A percentile compares a stretch with the other conserved stretches of the same genome.
Conservation (phyloP, 2,329 filamentous ascomycete genomes). For the Xylaria hypoxylon region DNA sequence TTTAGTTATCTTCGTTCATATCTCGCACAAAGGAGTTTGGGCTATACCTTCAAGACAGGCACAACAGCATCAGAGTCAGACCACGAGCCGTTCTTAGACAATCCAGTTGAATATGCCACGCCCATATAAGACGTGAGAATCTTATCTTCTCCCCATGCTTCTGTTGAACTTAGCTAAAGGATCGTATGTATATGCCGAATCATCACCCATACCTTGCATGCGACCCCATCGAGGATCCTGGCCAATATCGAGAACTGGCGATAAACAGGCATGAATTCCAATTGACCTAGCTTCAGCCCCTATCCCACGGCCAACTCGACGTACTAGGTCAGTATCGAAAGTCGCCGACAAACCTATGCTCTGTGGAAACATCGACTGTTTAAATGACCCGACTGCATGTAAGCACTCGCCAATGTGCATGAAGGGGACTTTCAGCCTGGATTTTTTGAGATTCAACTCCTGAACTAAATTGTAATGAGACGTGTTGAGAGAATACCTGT, state of each 20-base stretch:
- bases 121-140: slow-evolving; percentile 59
- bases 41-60: slow-evolving; percentile 56
- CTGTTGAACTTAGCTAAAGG: slow-evolving; percentile 40
- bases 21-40: not conserved
- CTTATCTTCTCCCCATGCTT: slow-evolving; percentile 61
- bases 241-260: slow-evolving; percentile 58
- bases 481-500: slow-evolving; percentile 56
- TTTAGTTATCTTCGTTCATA: not conserved
- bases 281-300: slow-evolving; percentile 58
- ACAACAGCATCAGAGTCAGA: slow-evolving; percentile 56
- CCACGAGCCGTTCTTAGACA: slow-evolving; percentile 59
- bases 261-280: slow-evolving; percentile 58
- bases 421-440: slow-evolving; percentile 55
- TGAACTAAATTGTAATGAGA: slow-evolving; percentile 58
- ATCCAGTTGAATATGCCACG: slow-evolving; percentile 56
- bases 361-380: slow-evolving; percentile 60
- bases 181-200: not conserved
- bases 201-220: slow-evolving; percentile 52
- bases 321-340: slow-evolving; percentile 57
- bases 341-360: slow-evolving; percentile 56
- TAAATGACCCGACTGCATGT: slow-evolving; percentile 59
- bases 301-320: slow-evolving; percentile 57
- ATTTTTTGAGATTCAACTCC: slow-evolving; percentile 52
- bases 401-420: slow-evolving; percentile 59
- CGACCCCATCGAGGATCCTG: slow-evolving; percentile 59